Base-by-base conservation (phyloP, 2,329 filamentous ascomycete genomes). In the Cercospora nicotianae region DNA sequence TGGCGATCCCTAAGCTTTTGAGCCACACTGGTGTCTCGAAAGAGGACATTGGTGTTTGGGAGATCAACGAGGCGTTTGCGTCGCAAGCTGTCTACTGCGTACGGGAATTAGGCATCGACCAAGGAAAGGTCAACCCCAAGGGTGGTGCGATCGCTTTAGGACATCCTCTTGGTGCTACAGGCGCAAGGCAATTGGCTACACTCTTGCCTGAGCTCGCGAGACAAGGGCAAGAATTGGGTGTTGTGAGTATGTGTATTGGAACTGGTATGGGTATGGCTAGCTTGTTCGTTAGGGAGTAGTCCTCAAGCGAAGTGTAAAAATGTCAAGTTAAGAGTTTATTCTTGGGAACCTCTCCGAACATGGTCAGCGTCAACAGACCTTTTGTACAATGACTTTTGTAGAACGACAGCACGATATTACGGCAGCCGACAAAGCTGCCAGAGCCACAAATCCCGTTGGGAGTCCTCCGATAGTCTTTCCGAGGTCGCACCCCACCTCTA, bases 121-220 rank as follows among this genome's bases (percentile, higher is more conserved):
- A 87, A 65, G 87, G 87, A 7, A 90, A 87, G 80, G 91, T 97
- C 18, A 98, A 98, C 81, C 93, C 93, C 0, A 93, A 96, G 75
- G 94, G 94, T 69, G 94, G 94, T 33, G 94, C 94, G 2, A 97
- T 97, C 79, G 94, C 94, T n/a, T 82, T 97, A 26, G 94, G 94
- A 1, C 94, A 97, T 79, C 94, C 94, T 5, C 85, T 97, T 1
- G 94, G 94, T 58, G 94, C 93, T 33, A 97, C 94, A 5, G 93
- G 92, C 36, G 92, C 91, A 31, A 85, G 94, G 72, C 90, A 96
- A 86, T 81, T 93, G 74, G 88, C 88, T 59, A 94, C 91, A 61
- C 79, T 94, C 83, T 77, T 96, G 82, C 78, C 87, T 80, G 85
- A 90, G 83, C 76, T 91, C 87, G 82, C 87, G 80, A 80, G 91